These are phyloP conservation scores for Taxillus chinensis DNA, from an alignment of 164 flowering plant species.

Conservation along the genomic window DNA sequence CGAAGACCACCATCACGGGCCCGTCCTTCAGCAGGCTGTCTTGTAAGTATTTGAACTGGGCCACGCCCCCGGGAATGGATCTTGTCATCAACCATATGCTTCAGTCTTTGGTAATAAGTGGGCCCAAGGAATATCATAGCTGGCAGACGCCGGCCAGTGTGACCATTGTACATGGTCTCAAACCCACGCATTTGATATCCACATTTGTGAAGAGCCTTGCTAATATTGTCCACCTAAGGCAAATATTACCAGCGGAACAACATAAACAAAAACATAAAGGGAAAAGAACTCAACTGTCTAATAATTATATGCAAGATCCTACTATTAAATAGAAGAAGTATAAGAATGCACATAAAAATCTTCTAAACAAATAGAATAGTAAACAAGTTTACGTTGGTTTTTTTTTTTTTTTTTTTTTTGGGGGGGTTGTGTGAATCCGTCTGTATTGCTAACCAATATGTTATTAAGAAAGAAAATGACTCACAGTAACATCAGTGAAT, in stretches of 20 bases:
- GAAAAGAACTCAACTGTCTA: no score
- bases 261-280: no score
- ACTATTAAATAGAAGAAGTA: no score
- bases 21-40: conserved; percentile 98
- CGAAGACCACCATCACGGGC: conserved; percentile 98
- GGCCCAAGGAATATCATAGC: conserved; percentile 97
- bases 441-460: no score
- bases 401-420: no score
- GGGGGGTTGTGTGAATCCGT: no score
- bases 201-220: conserved; percentile 92
- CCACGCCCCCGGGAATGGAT: conserved; percentile 95
- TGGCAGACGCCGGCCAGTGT: conserved; percentile 68
- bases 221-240: conserved; percentile 78
- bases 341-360: no score
- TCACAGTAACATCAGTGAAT: conserved; percentile 91
- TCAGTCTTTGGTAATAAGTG: conserved; percentile 88
- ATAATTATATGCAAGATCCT: no score
- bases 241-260: neutral
- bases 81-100: conserved; percentile 98
- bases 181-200: conserved; percentile 98
- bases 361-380: no score
- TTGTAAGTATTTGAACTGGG: conserved; percentile 90
- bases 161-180: conserved; percentile 97
- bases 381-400: no score
- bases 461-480: conserved; percentile 8